phyloP scores from a whole-genome alignment of 208 protist species.

The Naegleria fowleri region DNA sequence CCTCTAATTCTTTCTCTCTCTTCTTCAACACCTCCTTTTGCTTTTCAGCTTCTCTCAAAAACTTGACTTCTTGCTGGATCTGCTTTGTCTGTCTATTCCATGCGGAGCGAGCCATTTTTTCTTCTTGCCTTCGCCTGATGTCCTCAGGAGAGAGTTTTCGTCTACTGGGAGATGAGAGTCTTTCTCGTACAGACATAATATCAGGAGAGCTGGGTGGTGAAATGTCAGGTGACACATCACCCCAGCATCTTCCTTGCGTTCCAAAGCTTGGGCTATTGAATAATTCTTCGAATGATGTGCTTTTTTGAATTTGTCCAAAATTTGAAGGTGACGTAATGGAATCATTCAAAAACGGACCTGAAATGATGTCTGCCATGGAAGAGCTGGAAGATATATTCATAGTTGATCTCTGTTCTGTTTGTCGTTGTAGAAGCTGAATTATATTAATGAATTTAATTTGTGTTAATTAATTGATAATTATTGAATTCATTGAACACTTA shows the following conservation, averaged over 20 bases:
- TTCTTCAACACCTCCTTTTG: slow-evolving; percentile 25
- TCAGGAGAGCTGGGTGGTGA: neutral
- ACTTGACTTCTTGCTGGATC: slow-evolving; percentile 26
- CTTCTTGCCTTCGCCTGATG: slow-evolving; percentile 18
- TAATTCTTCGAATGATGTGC: neutral
- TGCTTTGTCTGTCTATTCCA: slow-evolving; percentile 30
- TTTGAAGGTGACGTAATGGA: neutral
- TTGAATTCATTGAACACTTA: neutral
- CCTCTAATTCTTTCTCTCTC: neutral
- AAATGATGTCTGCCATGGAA: no score
- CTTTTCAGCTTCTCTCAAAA: slow-evolving; percentile 30
- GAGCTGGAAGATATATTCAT: no score
- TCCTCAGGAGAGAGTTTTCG: neutral
- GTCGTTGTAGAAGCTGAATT: no score
- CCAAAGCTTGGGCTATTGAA: neutral
- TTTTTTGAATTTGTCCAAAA: neutral
- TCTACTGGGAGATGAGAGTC: slow-evolving; percentile 2
- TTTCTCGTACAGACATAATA: neutral
- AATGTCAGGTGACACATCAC: neutral
- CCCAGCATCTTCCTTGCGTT: neutral
- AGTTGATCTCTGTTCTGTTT: no score
- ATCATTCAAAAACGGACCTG: no score
- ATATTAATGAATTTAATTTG: no score
- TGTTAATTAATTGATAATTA: neutral
- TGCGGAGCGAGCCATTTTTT: slow-evolving; percentile 16